phyloP scores from a whole-genome alignment of 352 stramenopile genomes.

The Globisporangium takayamanum region DNA sequence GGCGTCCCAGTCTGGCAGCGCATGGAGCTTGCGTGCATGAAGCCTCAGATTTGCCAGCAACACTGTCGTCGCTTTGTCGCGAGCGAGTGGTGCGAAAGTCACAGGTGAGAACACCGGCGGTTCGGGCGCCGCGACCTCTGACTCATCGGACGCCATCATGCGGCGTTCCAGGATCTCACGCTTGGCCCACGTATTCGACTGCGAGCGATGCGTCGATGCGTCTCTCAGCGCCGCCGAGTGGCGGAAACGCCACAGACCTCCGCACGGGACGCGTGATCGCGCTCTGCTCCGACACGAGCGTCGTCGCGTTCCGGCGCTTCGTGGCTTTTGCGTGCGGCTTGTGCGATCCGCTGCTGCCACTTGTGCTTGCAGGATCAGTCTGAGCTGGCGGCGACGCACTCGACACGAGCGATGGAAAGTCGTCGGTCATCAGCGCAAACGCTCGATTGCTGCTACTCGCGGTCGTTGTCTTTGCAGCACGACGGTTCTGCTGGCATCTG shows the following conservation, averaged over 20 bases:
- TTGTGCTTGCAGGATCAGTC: neutral
- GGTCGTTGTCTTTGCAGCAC: conserved; percentile 2
- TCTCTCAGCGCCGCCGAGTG: conserved; percentile 12
- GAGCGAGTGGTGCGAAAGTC: too few species aligned
- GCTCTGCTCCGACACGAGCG: conserved; percentile 28
- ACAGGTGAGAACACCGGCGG: neutral
- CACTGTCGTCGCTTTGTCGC: too few species aligned
- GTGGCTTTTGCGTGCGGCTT: conserved; percentile 13
- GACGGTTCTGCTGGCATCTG: neutral
- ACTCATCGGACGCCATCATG: conserved; percentile 19
- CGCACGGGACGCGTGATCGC: conserved; percentile 21
- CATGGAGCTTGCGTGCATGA: too few species aligned
- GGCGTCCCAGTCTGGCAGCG: too few species aligned
- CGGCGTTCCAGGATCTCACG: conserved; percentile 39
- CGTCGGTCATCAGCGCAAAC: conserved; percentile 22
- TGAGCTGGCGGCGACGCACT: neutral
- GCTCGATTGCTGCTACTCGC: neutral
- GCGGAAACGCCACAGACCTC: conserved; percentile 24
- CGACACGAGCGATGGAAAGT: conserved; percentile 29
- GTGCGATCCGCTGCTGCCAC: neutral
- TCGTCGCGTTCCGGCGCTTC: conserved; percentile 43
- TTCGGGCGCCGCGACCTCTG: neutral
- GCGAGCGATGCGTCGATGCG: neutral
- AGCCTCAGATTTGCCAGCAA: too few species aligned
- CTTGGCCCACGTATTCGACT: conserved; percentile 30